Conservation (phyloP, 768 basidiomycete species). For the Panus rudis region DNA sequence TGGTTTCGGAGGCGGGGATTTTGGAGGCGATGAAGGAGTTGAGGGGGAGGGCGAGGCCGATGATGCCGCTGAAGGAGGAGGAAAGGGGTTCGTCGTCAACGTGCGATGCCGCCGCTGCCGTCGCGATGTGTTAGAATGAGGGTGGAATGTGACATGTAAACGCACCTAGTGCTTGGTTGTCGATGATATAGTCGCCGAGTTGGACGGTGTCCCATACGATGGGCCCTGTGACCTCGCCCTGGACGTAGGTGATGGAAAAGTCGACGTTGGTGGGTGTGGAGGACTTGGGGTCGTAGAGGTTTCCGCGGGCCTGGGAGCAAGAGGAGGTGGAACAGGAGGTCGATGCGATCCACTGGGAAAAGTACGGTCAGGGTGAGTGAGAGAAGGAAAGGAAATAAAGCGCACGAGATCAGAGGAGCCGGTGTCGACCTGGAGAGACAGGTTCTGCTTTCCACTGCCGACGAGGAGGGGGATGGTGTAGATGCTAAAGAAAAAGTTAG, state of each 20-base stretch:
- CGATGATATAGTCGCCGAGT: slow-evolving; percentile 58
- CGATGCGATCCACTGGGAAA: slow-evolving; percentile 65
- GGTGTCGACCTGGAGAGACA: slow-evolving; percentile 70
- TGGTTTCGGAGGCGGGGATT: slow-evolving; percentile 42
- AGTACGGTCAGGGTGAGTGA: not conserved
- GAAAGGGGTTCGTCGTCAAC: slow-evolving; percentile 54
- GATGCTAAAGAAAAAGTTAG: slow-evolving; percentile 32
- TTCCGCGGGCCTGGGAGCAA: slow-evolving; percentile 41
- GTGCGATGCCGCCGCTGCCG: slow-evolving; percentile 48
- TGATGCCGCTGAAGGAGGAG: slow-evolving; percentile 52
- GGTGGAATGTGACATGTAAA: not conserved
- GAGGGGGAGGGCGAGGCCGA: slow-evolving; percentile 69
- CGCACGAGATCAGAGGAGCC: slow-evolving; percentile 77
- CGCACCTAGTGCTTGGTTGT: slow-evolving; percentile 66
- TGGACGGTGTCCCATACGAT: slow-evolving; percentile 63
- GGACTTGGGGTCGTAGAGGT: slow-evolving; percentile 48
- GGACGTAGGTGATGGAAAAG: slow-evolving; percentile 53
- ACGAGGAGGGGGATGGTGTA: slow-evolving; percentile 59
- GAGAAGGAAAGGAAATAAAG: slow-evolving; percentile 7
- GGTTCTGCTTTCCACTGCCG: slow-evolving; percentile 40
- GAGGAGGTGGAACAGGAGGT: slow-evolving; percentile 49
- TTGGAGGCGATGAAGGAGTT: slow-evolving; percentile 57
- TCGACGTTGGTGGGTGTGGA: slow-evolving; percentile 34
- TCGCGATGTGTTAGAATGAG: not conserved
- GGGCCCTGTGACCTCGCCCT: slow-evolving; percentile 52